Percentiles rank a stretch among this genome's conserved stretches.
phyloP scores from a whole-genome alignment of 257 asterid genomes.

The Solanum chmielewskii region DNA sequence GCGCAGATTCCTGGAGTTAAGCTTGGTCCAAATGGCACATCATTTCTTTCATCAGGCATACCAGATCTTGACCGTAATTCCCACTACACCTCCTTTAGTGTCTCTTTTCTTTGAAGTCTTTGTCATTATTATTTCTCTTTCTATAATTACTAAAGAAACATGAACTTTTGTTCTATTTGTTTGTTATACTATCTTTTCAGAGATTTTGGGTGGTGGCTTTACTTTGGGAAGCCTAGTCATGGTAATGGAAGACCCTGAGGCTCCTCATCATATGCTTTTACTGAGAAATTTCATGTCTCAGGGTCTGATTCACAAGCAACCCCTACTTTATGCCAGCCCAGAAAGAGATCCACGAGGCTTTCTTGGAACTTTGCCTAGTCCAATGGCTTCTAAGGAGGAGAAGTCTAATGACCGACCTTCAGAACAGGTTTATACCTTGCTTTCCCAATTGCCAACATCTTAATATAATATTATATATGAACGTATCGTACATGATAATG shows the following conservation, averaged over 20 bases:
- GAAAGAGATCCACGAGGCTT: conserved; percentile 80
- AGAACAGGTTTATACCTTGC: conserved; percentile 48
- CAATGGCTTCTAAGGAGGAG: conserved; percentile 55
- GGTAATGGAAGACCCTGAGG: conserved; percentile 92
- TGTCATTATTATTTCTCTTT: background rate
- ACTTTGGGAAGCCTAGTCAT: conserved; percentile 81
- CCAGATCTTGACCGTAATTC: conserved; percentile 81
- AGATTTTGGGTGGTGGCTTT: conserved; percentile 90
- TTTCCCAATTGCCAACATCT: background rate
- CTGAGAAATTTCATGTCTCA: conserved; percentile 97
- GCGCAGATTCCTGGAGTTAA: conserved; percentile 72
- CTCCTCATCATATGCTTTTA: conserved; percentile 96
- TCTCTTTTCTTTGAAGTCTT: background rate
- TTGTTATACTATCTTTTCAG: conserved; percentile 19
- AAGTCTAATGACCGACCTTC: conserved; percentile 48
- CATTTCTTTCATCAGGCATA: conserved; percentile 81
- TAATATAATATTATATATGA: background rate
- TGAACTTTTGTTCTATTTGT: background rate
- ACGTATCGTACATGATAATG: background rate
- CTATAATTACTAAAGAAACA: background rate
- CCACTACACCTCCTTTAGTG: background rate
- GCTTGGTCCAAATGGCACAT: conserved; percentile 84
- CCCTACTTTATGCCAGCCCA: conserved; percentile 87
- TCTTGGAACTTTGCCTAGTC: conserved; percentile 85
- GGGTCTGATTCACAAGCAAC: conserved; percentile 76